A percentile compares a stretch with the other conserved stretches of the same genome.
These are phyloP conservation scores for Phytophthora idaei DNA, from an alignment of 352 stramenopile species.

Conservation along the genomic window DNA sequence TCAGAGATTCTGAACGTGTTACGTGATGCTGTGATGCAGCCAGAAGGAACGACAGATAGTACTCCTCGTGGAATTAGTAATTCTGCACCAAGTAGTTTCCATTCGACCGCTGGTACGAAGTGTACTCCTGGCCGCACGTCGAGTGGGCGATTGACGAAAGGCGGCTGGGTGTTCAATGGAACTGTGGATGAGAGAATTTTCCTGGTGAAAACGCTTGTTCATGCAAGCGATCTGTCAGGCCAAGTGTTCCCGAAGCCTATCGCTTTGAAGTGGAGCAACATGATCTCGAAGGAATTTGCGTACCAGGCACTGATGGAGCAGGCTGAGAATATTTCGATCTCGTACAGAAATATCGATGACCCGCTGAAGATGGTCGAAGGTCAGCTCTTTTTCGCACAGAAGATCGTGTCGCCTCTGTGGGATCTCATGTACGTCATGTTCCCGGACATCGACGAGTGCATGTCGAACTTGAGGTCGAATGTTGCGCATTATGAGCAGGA, in stretches of 20 bases:
- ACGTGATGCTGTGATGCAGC: slow-evolving; percentile 70
- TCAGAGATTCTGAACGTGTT: slow-evolving; percentile 51
- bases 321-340: slow-evolving; percentile 78
- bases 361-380: slow-evolving; percentile 87
- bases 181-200: slow-evolving; percentile 83
- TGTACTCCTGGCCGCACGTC: slow-evolving; percentile 20
- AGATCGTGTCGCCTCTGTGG: slow-evolving; percentile 83
- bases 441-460: slow-evolving; percentile 65
- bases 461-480: slow-evolving; percentile 73
- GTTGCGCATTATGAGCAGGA: slow-evolving; percentile 86
- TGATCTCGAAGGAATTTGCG: slow-evolving; percentile 91
- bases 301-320: slow-evolving; percentile 87
- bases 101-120: slow-evolving; percentile 23
- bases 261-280: slow-evolving; percentile 90
- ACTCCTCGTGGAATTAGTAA: slow-evolving; percentile 42
- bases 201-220: slow-evolving; percentile 85
- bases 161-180: slow-evolving; percentile 67
- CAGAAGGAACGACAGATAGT: slow-evolving; percentile 36
- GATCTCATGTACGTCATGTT: slow-evolving; percentile 80
- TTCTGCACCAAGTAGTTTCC: slow-evolving; percentile 31
- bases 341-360: slow-evolving; percentile 82
- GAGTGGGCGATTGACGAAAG: slow-evolving; percentile 39
- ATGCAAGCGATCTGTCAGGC: slow-evolving; percentile 86
- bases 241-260: slow-evolving; percentile 89
- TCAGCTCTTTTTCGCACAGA: slow-evolving; percentile 87